These are phyloP conservation scores for Starmerella floricola DNA, from an alignment of 805 yeast species.

Conservation along the genomic window DNA sequence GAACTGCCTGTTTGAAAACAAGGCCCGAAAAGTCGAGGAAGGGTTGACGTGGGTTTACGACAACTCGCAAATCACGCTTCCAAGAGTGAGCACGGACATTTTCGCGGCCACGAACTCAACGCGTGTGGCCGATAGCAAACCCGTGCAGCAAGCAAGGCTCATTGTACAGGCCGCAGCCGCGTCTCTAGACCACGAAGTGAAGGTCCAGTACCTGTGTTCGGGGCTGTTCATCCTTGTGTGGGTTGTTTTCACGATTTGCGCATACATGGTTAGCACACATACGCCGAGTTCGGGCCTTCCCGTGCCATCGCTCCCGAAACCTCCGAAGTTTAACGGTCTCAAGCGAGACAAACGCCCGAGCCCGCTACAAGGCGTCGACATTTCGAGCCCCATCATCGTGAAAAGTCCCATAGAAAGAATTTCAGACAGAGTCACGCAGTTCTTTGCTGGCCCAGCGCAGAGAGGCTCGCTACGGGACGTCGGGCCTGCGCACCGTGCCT, in stretches of 20 bases:
- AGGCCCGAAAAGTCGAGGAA: conserved; percentile 48
- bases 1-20: conserved; percentile 67
- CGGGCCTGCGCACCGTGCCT: conserved; percentile 4
- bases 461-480: background rate
- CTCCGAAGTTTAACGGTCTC: background rate
- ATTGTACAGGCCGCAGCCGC: background rate
- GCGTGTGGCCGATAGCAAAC: background rate
- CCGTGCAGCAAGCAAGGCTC: background rate
- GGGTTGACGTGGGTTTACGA: conserved; percentile 73
- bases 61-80: conserved; percentile 47
- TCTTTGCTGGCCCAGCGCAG: conserved; percentile 8
- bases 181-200: conserved; percentile 6
- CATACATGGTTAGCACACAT: background rate
- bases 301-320: background rate
- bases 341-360: background rate
- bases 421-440: conserved; percentile 3
- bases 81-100: conserved; percentile 25
- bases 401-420: conserved; percentile 4
- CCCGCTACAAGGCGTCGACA: background rate
- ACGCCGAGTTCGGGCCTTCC: background rate
- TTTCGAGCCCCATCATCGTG: background rate
- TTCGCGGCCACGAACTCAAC: background rate
- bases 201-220: conserved; percentile 15
- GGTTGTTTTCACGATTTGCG: conserved; percentile 12
- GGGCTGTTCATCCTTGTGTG: conserved; percentile 16